Percentiles rank a stretch among this genome's conserved stretches.
Evolutionary conservation across 163 green algal species (phyloP).

Genomic region (Prototheca wickerhamii): DNA sequence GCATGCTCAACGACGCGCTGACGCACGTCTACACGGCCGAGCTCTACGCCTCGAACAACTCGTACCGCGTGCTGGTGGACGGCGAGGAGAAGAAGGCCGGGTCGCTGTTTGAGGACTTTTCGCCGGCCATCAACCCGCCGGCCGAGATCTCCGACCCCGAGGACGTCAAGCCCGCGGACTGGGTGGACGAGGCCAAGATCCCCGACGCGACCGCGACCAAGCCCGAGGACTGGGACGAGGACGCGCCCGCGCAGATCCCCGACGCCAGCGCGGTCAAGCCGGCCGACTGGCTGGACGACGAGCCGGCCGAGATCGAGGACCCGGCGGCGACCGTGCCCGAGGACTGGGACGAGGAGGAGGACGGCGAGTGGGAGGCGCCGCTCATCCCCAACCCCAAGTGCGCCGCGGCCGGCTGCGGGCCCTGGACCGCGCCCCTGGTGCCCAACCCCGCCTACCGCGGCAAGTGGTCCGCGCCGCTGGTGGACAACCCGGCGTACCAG

Average conservation of each 20-base stretch:
- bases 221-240: conserved; percentile 87
- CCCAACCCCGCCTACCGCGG: conserved; percentile 71
- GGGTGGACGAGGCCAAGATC: conserved; percentile 74
- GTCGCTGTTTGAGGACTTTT: conserved; percentile 70
- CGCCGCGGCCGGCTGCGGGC: conserved; percentile 64
- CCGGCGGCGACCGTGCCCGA: conserved; percentile 65
- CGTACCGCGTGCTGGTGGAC: conserved; percentile 73
- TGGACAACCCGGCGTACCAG: conserved; percentile 91
- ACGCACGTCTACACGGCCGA: conserved; percentile 75
- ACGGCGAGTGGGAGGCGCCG: conserved; percentile 78
- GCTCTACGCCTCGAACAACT: conserved; percentile 55
- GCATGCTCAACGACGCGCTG: conserved; percentile 44
- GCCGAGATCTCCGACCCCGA: conserved; percentile 72
- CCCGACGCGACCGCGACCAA: conserved; percentile 77
- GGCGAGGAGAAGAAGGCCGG: conserved; percentile 56
- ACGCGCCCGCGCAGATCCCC: conserved; percentile 50
- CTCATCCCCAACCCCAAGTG: conserved; percentile 59
- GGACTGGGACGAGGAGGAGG: conserved; percentile 84
- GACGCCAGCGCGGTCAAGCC: conserved; percentile 56
- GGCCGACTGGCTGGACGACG: conserved; percentile 83
- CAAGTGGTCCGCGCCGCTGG: conserved; percentile 62
- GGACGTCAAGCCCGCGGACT: conserved; percentile 81
- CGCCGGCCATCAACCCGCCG: conserved; percentile 72
- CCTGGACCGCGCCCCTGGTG: conserved; percentile 69
- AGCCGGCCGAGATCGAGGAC: conserved; percentile 69